These are phyloP conservation scores for Xylaria multiplex DNA, from an alignment of 2,329 filamentous ascomycete genomes.

Conservation along the genomic window DNA sequence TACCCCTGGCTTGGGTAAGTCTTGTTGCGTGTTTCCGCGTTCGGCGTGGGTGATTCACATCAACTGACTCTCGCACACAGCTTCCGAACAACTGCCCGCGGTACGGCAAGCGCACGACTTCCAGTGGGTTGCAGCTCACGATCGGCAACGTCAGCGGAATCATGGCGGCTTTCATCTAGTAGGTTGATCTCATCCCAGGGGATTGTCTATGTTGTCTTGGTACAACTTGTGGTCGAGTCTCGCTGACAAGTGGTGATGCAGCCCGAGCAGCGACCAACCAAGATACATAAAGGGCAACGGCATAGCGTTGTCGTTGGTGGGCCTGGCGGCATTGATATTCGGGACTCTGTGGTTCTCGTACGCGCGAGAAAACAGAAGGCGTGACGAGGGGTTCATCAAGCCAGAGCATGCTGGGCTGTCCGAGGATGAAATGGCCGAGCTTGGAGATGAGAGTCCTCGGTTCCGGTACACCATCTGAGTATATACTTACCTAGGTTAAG, in stretches of 20 bases:
- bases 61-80: conserved; percentile 39
- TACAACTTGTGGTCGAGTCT: neutral
- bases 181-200: conserved; percentile 28
- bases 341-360: conserved; percentile 66
- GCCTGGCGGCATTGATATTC: conserved; percentile 63
- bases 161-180: conserved; percentile 75
- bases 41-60: neutral
- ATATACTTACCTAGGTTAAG: too few relatives aligned
- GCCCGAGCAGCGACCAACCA: conserved; percentile 59
- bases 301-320: conserved; percentile 67
- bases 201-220: too few relatives aligned
- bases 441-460: conserved; percentile 63
- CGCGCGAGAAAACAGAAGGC: conserved; percentile 57
- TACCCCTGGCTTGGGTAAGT: conserved; percentile 65
- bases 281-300: conserved; percentile 71
- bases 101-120: conserved; percentile 80
- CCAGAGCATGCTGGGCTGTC: conserved; percentile 54
- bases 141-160: conserved; percentile 77
- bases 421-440: conserved; percentile 60
- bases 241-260: conserved; percentile 41
- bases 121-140: conserved; percentile 75
- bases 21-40: neutral
- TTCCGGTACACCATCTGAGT: conserved; percentile 57
- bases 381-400: conserved; percentile 53
- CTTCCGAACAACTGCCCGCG: conserved; percentile 75